These are phyloP conservation scores for Croton setiger DNA, from an alignment of 441 rosid genomes.

Conservation along the genomic window DNA sequence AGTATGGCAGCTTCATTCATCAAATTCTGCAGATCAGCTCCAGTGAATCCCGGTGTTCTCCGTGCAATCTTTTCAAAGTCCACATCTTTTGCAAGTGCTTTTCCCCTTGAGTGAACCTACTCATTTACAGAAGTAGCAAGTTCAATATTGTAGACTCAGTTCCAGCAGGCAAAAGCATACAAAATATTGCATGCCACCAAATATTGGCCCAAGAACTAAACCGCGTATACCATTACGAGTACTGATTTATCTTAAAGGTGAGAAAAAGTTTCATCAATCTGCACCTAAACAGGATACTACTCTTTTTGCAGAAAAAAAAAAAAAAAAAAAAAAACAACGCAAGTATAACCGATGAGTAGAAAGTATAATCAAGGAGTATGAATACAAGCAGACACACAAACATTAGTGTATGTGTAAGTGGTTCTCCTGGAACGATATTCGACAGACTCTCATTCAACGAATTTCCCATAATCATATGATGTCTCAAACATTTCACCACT, in stretches of 20 bases:
- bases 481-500: no score
- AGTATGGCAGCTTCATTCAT: conserved; percentile 78
- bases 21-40: conserved; percentile 87
- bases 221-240: neutral
- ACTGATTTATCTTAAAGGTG: no score
- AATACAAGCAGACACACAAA: neutral
- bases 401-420: neutral
- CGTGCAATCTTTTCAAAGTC: conserved; percentile 85
- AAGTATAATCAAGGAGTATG: no score
- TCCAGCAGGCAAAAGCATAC: neutral
- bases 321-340: no score
- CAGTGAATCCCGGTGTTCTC: conserved; percentile 94
- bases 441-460: no score
- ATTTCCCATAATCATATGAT: no score
- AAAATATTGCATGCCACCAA: neutral
- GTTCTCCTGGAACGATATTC: no score
- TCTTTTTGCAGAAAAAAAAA: neutral
- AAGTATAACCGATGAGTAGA: no score
- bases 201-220: conserved; percentile 5
- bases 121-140: conserved; percentile 11
- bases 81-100: conserved; percentile 79
- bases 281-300: neutral
- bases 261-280: neutral
- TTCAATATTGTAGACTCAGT: neutral
- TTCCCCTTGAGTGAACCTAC: conserved; percentile 90